Base-by-base conservation (phyloP, 306 rosid species). In the Vicia villosa region DNA sequence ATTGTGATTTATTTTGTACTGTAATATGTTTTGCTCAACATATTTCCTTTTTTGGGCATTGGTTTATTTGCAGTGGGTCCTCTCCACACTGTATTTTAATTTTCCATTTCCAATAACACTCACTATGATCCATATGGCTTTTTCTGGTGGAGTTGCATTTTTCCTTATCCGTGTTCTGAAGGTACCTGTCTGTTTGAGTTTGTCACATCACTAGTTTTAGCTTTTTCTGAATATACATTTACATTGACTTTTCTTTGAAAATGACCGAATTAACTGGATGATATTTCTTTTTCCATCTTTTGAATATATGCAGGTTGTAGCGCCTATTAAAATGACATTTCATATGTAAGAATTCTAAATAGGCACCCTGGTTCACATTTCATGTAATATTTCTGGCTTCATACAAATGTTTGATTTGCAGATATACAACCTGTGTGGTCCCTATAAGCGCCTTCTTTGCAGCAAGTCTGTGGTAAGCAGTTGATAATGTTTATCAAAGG, bases 371-470 rank as follows among this genome's bases (percentile, higher is more conserved):
- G 79, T 74, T 66, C 69, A 62, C 38, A 51, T 61, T 46, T 67
- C 68, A 28, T 22, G 28, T 52, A 28, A 60, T 36, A 73, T 67
- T 73, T 66, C 9, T 43, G 28, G 40, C 78, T 76, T 76, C 74
- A 72, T 50, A 76, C 47, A 21, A 60, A 58, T 68, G 67, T 79
- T 15, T 68, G 45, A 16, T 79, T 79, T 81, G 69, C 97, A 95
- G 99, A 87, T 95, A 95, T 75, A 86, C 86, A 73, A 91, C 97
- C 1, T 86, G 90, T 83, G 99, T 95, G 73, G 82, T 95, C 70
- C 99, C 99, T 4, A 95, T 95, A 56, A 91, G 99, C 42, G 99
- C 97, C 52, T 91, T 89, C 88, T 95, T 95, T 68, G 97, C 99
- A 15, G 91, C 99, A 69, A 95, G 99, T 81, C 92, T 95, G 67